phyloP scores from a whole-genome alignment of 805 yeast species.

The Nematodospora valgi region DNA sequence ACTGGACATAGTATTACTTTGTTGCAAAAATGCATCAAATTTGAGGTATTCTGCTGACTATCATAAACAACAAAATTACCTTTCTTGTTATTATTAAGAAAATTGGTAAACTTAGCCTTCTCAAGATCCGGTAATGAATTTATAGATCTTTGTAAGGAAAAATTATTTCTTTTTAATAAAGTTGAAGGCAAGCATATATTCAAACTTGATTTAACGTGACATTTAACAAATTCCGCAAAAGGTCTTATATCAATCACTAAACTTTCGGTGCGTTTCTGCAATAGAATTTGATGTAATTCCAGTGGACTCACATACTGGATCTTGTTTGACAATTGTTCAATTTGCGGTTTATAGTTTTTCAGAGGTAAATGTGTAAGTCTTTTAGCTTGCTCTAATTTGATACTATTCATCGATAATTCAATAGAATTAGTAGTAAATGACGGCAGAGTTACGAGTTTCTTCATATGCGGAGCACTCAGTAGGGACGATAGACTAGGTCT shows the following conservation, averaged over 20 bases:
- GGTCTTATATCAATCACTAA: slow-evolving; percentile 79
- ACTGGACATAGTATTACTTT: slow-evolving; percentile 39
- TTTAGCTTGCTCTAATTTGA: slow-evolving; percentile 19
- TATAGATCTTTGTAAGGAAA: slow-evolving; percentile 59
- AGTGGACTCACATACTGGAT: slow-evolving; percentile 12
- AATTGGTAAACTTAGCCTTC: slow-evolving; percentile 37
- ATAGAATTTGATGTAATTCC: background rate
- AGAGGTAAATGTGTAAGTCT: slow-evolving; percentile 19
- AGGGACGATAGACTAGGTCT: no score
- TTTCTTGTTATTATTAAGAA: slow-evolving; percentile 16
- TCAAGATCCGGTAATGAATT: slow-evolving; percentile 58
- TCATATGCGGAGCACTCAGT: no score
- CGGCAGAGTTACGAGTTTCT: no score
- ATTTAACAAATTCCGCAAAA: slow-evolving; percentile 63
- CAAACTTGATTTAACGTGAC: slow-evolving; percentile 58
- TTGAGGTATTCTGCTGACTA: slow-evolving; percentile 29
- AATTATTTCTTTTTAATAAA: slow-evolving; percentile 69
- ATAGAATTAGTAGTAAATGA: slow-evolving; percentile 10
- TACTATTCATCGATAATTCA: slow-evolving; percentile 5
- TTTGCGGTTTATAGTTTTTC: slow-evolving; percentile 18
- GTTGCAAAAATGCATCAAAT: slow-evolving; percentile 44
- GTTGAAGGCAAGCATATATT: slow-evolving; percentile 91
- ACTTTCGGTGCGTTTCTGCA: background rate
- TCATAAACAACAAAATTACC: slow-evolving; percentile 44
- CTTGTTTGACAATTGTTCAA: slow-evolving; percentile 19